phyloP scores from a whole-genome alignment of 495 filamentous ascomycete species.

The Pseudevernia furfuracea region DNA sequence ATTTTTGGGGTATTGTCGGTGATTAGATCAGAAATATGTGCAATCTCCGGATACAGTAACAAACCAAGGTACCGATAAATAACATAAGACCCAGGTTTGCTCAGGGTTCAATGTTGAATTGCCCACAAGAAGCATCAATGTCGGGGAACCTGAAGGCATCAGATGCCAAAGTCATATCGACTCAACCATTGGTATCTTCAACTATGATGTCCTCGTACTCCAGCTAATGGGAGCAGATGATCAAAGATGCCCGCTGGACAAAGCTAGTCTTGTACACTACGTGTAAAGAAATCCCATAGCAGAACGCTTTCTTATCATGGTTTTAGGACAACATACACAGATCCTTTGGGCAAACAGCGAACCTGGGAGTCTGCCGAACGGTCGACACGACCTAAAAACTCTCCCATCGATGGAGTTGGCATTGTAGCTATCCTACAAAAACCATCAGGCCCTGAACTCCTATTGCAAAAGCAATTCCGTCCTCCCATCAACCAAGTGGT shows the following conservation, averaged over 20 bases:
- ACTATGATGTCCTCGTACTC: constrained; percentile 6
- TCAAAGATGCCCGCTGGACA: constrained; percentile 64
- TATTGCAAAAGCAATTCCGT: constrained; percentile 83
- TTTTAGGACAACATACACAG: constrained; percentile 55
- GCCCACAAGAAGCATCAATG: not conserved
- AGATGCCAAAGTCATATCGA: constrained; percentile 42
- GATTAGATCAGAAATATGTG: not conserved
- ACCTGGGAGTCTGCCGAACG: constrained; percentile 81
- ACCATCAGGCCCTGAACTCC: constrained; percentile 59
- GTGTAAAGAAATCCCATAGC: not conserved
- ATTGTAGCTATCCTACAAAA: constrained; percentile 82
- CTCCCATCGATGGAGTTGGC: constrained; percentile 79
- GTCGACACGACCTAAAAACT: constrained; percentile 53
- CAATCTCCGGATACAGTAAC: too few species aligned
- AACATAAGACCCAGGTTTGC: not conserved
- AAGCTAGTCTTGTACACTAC: constrained; percentile 41
- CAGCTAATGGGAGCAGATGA: constrained; percentile 32
- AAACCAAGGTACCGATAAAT: too few species aligned
- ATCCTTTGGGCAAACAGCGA: constrained; percentile 58
- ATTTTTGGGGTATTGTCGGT: not conserved
- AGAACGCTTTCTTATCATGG: not conserved
- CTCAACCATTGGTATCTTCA: constrained; percentile 41
- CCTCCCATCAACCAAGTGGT: constrained; percentile 71
- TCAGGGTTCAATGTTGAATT: not conserved
- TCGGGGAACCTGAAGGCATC: constrained; percentile 19